Percentiles rank a stretch among this genome's conserved stretches.
Conservation (phyloP, 2,329 filamentous ascomycete genomes). For the Colletotrichum lini region DNA sequence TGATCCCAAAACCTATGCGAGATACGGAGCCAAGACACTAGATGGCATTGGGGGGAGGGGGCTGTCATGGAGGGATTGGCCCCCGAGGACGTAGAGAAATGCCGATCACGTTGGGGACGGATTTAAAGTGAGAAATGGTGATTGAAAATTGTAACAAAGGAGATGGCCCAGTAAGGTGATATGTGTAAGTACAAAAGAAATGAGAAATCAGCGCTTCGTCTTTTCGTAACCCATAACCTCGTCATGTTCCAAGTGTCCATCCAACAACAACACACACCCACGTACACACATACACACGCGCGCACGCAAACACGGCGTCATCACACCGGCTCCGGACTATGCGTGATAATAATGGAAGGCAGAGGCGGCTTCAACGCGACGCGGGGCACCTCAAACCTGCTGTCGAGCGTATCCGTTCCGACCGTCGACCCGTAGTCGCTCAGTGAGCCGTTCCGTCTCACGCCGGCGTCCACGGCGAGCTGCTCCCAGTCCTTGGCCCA, state of each 20-base stretch:
- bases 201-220: slow-evolving; percentile 6
- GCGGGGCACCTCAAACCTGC: slow-evolving; percentile 6
- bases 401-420: slow-evolving; percentile 16
- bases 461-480: slow-evolving; percentile 40
- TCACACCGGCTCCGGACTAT: slow-evolving; percentile 31
- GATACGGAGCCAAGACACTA: background rate
- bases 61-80: background rate
- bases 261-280: background rate
- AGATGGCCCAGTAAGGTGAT: slow-evolving; percentile 3
- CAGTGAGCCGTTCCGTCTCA: slow-evolving; percentile 36
- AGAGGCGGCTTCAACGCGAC: slow-evolving; percentile 28
- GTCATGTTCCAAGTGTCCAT: background rate
- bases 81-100: background rate
- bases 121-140: background rate
- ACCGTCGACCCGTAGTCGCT: slow-evolving; percentile 36
- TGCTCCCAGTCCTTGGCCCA: slow-evolving; percentile 43
- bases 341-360: slow-evolving; percentile 40
- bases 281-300: background rate
- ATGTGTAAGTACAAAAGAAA: slow-evolving; percentile 2
- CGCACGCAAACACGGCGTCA: background rate
- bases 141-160: slow-evolving; percentile 2
- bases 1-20: background rate
- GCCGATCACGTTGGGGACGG: background rate
- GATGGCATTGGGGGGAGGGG: background rate
- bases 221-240: slow-evolving; percentile 5